Base-by-base conservation (phyloP, 208 protist genomes). In the Novymonas esmeraldas region DNA sequence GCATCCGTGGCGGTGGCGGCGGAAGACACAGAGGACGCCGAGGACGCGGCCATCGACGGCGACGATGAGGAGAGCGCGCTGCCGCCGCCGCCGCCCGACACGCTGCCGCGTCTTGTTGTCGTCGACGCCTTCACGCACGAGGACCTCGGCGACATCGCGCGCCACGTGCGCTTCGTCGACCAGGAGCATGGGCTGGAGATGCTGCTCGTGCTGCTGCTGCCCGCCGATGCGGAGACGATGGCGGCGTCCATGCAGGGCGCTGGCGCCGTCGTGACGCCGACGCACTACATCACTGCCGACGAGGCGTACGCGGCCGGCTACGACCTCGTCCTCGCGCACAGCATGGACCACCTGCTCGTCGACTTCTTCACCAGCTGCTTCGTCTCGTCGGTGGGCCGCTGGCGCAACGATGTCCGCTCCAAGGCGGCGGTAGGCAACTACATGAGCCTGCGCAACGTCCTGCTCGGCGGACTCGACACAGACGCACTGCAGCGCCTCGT, bases 41-140 rank as follows among this genome's bases (percentile, higher is more conserved):
- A 42, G 6, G 42, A 42, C 4, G 57, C 57, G 0, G 33, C 10
- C n/a, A 24, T 20, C 36, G 34, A 46, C 18, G 46, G 28, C 7
- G 65, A 64, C 20, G 55, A 60, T 33, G 64, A 51, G 39, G 73
- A 70, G 61, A 64, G 56, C 28, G 54, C 50, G 14, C 60, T 70
- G 26, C 51, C 46, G 11, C 36, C 61, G 42, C 31, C 75, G 7
- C 73, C 79, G 26, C 51, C 76, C 29, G 87, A 92, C 51, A 68
- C 76, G 44, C 49, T 95, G 24, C 75, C 87, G 3, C 77, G 76
- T 2, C 75, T 95, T 11, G 84, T 95, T 24, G 46, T 95, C 41
- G 81, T 95, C 0, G 90, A 95, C 66, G 60, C 64, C 66, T 95
- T 84, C 70, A 93, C 90, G 34, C 90, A 95, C 66, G 90, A 95